phyloP scores from a whole-genome alignment of 768 basidiomycete species.

The Boletus reticuloceps region DNA sequence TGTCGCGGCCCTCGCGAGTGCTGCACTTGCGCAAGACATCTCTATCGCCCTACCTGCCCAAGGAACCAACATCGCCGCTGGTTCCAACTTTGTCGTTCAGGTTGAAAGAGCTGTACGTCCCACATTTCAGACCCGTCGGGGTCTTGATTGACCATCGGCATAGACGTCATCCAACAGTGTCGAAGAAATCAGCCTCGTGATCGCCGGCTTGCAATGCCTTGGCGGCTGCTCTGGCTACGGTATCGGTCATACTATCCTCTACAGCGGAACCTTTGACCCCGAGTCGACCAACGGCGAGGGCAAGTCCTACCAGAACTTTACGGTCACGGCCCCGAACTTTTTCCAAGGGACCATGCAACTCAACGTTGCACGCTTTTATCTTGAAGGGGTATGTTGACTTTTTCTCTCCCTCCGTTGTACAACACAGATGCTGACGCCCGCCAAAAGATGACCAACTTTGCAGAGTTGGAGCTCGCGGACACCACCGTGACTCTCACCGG shows the following conservation, averaged over 20 bases:
- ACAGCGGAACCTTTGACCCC: neutral
- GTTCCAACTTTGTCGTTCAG: conserved; percentile 34
- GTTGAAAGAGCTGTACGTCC: conserved; percentile 40
- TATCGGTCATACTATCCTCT: conserved; percentile 1
- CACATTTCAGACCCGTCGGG: neutral
- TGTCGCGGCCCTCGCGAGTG: conserved; percentile 1
- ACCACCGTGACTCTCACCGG: neutral
- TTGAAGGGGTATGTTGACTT: conserved; percentile 1
- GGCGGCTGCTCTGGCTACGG: neutral
- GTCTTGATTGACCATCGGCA: neutral
- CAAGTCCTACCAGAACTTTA: neutral
- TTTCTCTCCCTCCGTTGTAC: neutral
- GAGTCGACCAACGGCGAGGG: neutral
- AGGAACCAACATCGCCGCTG: conserved; percentile 32
- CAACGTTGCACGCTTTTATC: neutral
- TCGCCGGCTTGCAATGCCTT: neutral
- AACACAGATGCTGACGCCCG: neutral
- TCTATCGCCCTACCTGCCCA: conserved; percentile 35
- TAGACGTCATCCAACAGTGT: neutral
- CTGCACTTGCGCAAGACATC: conserved; percentile 39
- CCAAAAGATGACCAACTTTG: neutral
- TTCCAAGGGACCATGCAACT: neutral
- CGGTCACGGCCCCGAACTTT: neutral
- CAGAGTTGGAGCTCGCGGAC: neutral
- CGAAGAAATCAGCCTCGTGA: conserved; percentile 4